phyloP scores from a whole-genome alignment of 2,329 filamentous ascomycete species.

The Aspergillus sp. region DNA sequence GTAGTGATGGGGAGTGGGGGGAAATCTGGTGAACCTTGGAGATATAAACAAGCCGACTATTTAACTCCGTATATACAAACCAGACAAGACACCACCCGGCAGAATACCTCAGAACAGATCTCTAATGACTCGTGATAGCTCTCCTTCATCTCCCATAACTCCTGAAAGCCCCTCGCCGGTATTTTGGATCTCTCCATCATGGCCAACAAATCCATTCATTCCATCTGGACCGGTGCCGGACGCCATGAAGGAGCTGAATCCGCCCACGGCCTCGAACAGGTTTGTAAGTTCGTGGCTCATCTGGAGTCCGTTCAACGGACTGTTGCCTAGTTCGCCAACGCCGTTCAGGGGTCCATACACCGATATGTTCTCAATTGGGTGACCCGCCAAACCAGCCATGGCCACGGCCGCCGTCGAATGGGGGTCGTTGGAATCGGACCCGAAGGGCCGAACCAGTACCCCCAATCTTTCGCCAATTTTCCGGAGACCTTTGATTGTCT shows the following conservation, averaged over 20 bases:
- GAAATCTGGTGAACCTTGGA: too few species aligned
- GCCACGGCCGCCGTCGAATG: constrained; percentile 62
- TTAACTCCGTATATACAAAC: neutral
- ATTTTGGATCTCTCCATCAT: constrained; percentile 39
- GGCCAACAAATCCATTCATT: constrained; percentile 37
- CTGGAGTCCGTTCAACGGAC: constrained; percentile 58
- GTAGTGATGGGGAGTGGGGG: too few species aligned
- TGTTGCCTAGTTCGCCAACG: constrained; percentile 46
- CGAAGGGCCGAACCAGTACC: constrained; percentile 41
- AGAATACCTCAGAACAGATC: constrained; percentile 51
- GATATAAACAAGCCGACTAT: too few species aligned
- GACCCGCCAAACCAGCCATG: constrained; percentile 64
- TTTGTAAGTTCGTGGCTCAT: constrained; percentile 60
- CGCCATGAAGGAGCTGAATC: constrained; percentile 43
- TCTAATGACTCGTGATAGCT: constrained; percentile 57
- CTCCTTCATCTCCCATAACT: constrained; percentile 56
- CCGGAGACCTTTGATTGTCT: constrained; percentile 61
- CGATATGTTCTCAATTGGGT: constrained; percentile 57
- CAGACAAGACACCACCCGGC: neutral
- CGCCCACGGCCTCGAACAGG: constrained; percentile 62
- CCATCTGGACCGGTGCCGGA: constrained; percentile 31
- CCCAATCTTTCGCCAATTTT: constrained; percentile 62
- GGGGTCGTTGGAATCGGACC: constrained; percentile 49
- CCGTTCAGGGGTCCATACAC: constrained; percentile 44
- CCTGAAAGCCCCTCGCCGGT: constrained; percentile 44